Conservation (phyloP, 2,329 filamentous ascomycete genomes). For the Pseudocercospora crystallina region DNA sequence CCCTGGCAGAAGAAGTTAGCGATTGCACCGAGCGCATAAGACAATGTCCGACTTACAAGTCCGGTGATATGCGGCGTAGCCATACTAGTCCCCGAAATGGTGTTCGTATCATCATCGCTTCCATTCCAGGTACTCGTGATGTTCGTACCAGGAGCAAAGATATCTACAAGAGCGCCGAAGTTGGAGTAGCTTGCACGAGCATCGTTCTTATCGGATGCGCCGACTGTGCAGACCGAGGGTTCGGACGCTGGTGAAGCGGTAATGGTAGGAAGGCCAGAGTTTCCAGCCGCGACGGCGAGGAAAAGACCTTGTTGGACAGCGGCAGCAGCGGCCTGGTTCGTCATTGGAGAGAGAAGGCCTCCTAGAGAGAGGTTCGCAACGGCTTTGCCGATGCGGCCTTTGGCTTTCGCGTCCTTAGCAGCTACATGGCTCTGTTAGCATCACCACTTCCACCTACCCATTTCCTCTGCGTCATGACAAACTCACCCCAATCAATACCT, state of each 20-base stretch:
- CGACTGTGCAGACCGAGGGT: constrained; percentile 37
- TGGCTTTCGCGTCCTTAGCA: constrained; percentile 61
- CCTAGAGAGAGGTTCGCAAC: constrained; percentile 43
- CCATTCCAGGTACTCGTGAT: constrained; percentile 51
- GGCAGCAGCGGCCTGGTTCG: constrained; percentile 40
- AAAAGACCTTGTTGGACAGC: constrained; percentile 42
- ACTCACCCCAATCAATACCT: constrained; percentile 45
- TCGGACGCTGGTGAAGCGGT: constrained; percentile 36
- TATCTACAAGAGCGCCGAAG: constrained; percentile 40
- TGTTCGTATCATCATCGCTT: constrained; percentile 44
- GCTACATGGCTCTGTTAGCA: constrained; percentile 14
- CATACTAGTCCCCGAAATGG: constrained; percentile 62
- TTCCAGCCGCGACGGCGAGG: constrained; percentile 41
- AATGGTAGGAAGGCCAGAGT: constrained; percentile 34
- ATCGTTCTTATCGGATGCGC: constrained; percentile 35
- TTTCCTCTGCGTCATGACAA: no score
- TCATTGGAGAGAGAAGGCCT: constrained; percentile 37
- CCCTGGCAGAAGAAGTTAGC: constrained; percentile 34
- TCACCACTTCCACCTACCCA: no score
- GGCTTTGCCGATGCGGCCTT: constrained; percentile 65
- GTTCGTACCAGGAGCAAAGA: constrained; percentile 48
- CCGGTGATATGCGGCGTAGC: constrained; percentile 68
- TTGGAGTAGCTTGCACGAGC: constrained; percentile 41
- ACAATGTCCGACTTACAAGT: constrained; percentile 41
- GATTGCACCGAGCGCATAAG: no score